Percentiles rank a stretch among this genome's conserved stretches.
Evolutionary conservation across 768 basidiomycete species (phyloP).

Genomic region (Pleurotus ostreatus): DNA sequence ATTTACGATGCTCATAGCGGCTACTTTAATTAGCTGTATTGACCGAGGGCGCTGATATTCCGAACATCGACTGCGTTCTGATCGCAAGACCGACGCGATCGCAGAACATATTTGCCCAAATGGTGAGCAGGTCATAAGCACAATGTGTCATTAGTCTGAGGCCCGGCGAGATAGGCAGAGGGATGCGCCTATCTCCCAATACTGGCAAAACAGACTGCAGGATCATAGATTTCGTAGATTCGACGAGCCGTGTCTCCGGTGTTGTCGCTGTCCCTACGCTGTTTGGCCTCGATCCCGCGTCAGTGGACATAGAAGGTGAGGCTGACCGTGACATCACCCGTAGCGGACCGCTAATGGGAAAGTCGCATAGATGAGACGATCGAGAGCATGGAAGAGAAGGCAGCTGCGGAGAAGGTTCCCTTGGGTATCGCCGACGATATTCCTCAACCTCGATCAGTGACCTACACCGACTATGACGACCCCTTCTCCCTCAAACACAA

Average conservation of each 20-base stretch:
- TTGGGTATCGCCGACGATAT: constrained; percentile 28
- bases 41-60: constrained; percentile 94
- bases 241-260: constrained; percentile 59
- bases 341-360: constrained; percentile 3
- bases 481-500: constrained; percentile 53
- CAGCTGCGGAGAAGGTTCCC: constrained; percentile 21
- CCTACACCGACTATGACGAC: constrained; percentile 74
- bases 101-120: constrained; percentile 86
- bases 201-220: constrained; percentile 83
- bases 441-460: constrained; percentile 58
- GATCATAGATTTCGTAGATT: constrained; percentile 91
- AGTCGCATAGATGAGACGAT: constrained; percentile 44
- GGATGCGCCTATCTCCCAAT: constrained; percentile 78
- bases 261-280: constrained; percentile 78
- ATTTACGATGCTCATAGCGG: not conserved
- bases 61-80: constrained; percentile 88
- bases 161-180: constrained; percentile 78
- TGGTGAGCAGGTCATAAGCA: constrained; percentile 47
- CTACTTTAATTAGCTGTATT: constrained; percentile 56
- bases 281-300: constrained; percentile 78
- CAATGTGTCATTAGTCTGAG: not conserved
- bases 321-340: not conserved
- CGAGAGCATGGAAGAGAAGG: constrained; percentile 40
- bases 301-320: constrained; percentile 59
- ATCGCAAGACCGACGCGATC: constrained; percentile 88